phyloP scores from a whole-genome alignment of 192 early-diverging fungal genomes.

The Mortierella hygrophila region DNA sequence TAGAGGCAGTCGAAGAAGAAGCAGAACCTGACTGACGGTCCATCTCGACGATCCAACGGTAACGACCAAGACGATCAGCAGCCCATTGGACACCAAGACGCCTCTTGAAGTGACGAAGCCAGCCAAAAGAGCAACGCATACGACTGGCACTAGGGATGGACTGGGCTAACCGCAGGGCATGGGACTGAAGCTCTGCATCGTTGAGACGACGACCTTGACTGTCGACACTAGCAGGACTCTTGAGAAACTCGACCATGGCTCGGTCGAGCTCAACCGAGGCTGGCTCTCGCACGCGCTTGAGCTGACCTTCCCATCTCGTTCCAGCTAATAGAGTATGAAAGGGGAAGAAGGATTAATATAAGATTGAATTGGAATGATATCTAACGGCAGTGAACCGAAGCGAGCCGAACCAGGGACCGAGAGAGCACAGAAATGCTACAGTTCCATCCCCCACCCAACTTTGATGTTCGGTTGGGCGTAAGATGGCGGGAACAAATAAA shows the following conservation, averaged over 20 bases:
- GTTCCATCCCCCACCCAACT: not conserved
- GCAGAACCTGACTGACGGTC: conserved; percentile 12
- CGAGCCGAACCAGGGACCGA: conserved; percentile 26
- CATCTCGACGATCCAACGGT: conserved; percentile 54
- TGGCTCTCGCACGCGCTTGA: conserved; percentile 56
- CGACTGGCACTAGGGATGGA: conserved; percentile 51
- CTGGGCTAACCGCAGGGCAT: conserved; percentile 47
- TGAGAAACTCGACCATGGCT: conserved; percentile 53
- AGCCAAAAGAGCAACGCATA: conserved; percentile 55
- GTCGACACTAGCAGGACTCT: conserved; percentile 48
- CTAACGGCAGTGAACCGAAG: conserved; percentile 14
- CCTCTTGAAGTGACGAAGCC: conserved; percentile 54
- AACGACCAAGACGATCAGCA: conserved; percentile 35
- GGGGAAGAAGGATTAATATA: not conserved
- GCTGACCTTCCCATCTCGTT: conserved; percentile 51
- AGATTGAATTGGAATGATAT: not conserved
- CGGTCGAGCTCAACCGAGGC: conserved; percentile 57
- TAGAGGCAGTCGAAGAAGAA: not conserved
- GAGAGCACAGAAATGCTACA: not conserved
- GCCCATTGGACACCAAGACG: conserved; percentile 52
- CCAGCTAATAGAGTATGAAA: conserved; percentile 11
- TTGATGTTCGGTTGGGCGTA: not conserved
- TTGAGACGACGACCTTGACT: conserved; percentile 50
- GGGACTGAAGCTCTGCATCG: conserved; percentile 51
- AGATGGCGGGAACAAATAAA: not conserved